Conservation (phyloP, 208 protist genomes). For the Wallacemonas collosoma region DNA sequence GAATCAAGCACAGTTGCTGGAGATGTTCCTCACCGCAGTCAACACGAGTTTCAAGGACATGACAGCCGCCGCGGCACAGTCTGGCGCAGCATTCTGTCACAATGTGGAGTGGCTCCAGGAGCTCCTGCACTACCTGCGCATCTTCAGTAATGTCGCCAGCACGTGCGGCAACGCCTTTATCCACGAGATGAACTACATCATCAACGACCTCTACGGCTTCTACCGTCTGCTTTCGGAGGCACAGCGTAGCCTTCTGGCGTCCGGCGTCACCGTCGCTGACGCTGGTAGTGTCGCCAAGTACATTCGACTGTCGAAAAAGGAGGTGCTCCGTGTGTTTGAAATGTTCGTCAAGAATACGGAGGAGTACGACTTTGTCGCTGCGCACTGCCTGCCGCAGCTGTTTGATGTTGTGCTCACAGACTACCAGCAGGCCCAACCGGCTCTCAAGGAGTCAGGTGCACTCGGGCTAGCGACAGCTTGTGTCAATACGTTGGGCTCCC, state of each 20-base stretch:
- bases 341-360: constrained; percentile 91
- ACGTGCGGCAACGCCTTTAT: constrained; percentile 93
- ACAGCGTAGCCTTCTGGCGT: constrained; percentile 19
- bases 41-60: constrained; percentile 83
- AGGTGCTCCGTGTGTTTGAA: constrained; percentile 95
- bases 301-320: constrained; percentile 95
- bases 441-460: constrained; percentile 94
- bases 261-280: constrained; percentile 24
- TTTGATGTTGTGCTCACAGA: constrained; percentile 96
- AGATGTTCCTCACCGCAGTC: constrained; percentile 90
- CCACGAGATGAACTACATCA: constrained; percentile 92
- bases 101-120: constrained; percentile 59
- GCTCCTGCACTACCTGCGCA: constrained; percentile 94
- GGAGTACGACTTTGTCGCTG: constrained; percentile 86
- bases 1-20: constrained; percentile 56
- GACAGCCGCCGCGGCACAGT: constrained; percentile 50
- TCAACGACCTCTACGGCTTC: constrained; percentile 95
- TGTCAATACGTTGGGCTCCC: constrained; percentile 85
- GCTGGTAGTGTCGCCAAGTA: constrained; percentile 39
- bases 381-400: constrained; percentile 93
- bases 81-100: constrained; percentile 61
- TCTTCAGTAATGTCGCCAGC: constrained; percentile 92
- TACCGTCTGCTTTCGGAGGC: constrained; percentile 92
- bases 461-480: constrained; percentile 92
- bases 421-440: constrained; percentile 91